Evolutionary conservation across 805 yeast genomes (phyloP), one percentile per base, ranked within the genome.

Genomic region (Saturnispora ahearnii): DNA sequence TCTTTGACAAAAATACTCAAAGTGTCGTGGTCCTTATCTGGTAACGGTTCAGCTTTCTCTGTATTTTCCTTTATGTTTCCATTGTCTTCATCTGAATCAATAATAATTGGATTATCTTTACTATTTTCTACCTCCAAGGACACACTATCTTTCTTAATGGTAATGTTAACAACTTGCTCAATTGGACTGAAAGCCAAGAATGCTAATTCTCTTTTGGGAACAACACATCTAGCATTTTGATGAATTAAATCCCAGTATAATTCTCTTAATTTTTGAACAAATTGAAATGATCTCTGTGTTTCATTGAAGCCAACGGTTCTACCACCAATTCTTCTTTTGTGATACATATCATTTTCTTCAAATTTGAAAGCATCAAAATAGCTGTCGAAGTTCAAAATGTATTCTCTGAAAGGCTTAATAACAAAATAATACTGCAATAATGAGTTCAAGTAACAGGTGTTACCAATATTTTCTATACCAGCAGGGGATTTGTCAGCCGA

Each of bases 381-480:
- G 22, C 66, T 76, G 43, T 77, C 71, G 57, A 85, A 89, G 2
- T 70, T 58, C 48, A 86, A 57, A 18, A 88, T 74, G 52, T 76
- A 73, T 3, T 83, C 78, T 51, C 97, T 73, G 37, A 93, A 69
- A 0, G 96, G 97, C 50, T 79, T 78, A 42, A 93, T 78, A 6
- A 88, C 84, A 68, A 89, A 93, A 64, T 88, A 91, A 60, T 84
- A 91, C 62, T 91, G 99, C 40, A 91, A 68, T 45, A 93, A 71
- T 0, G 98, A 91, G 63, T 93, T 91, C 64, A 93, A 71, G 58
- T 90, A 90, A 65, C 99, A 93, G 0, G 99, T 91, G 62, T 93
- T 93, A 24, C 99, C 99, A 54, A 89, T 90, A 62, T 93, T 93
- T 65, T 84, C 87, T 60, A 93, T 73, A 0, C 99, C 99, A 3